Base-by-base conservation (phyloP, 2,329 filamentous ascomycete species). In the Fusarium sp. region DNA sequence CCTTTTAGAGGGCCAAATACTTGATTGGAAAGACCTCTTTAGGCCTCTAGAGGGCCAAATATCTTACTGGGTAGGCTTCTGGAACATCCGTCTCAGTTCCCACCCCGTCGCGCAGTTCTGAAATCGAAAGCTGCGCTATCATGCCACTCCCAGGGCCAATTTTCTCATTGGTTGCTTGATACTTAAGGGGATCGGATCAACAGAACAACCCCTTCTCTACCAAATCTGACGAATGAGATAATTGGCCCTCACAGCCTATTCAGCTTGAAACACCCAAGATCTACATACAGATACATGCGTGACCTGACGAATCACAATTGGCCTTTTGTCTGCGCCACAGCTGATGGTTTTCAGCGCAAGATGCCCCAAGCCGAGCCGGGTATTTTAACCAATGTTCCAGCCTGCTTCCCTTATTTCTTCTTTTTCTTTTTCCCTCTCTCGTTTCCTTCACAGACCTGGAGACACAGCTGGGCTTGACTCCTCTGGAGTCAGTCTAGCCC, bases 151-250 rank as follows among this genome's bases (percentile, higher is more conserved):
- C 2, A 16, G 32, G 43, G 52, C 25, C 32, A 32, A 14, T 22
- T 24, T 15, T 14, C 8, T 24, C 4, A 61, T 61, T 61, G 20
- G 58, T n/a, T 14, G 22, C 2, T 6, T 9, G 2, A 4, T 30
- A 14, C 20, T 4, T 14, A 15, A 16, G 16, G 16, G 32, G 32
- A 3, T 20, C 7, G 1, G 11, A n/a, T 29, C 5, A 29, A 16
- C 12, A 9, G 2, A 2, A 5, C 4, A 22, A 4, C 2, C 12
- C 38, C 10, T 10, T 1, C 3, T 2, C 10, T 30, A 3, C 6
- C 6, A 8, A 3, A 12, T 14, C 27, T 34, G 18, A 24, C 43
- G 27, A 61, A 59, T 34, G 1, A 50, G 2, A 16, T 32, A 49
- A 50, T 24, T 25, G 58, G 53, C 58, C 32, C 53, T 14, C 10